Evolutionary conservation across 345 rosid genomes (phyloP), one percentile per base, ranked within the genome.

Genomic region (Lepidium africanum): DNA sequence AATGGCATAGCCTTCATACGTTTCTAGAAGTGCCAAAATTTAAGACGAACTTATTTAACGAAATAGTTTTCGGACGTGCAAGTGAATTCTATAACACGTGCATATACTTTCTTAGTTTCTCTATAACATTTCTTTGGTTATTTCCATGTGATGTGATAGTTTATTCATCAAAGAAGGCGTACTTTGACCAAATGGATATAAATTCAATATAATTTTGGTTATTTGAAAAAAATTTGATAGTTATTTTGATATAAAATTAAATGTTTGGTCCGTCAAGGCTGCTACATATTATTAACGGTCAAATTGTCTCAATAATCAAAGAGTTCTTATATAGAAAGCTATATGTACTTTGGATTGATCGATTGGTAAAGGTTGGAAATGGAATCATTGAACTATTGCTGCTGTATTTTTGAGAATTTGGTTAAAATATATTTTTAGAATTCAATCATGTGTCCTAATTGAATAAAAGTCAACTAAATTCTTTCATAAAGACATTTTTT

Each of bases 201-300:
- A 36, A 67, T 35, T 27, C 15, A 11, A 0, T 2, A 7, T 13
- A 48, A 23, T 37, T 16, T 10, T 14, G 9, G 51, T 21, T 35
- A 42, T 33, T 40, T 33, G 9, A 17, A 16, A 47, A 46, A 39
- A 6, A 48, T 9, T 17, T n/a, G 30, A 58, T 48, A 21, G n/a
- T 15, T 36, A 59, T 46, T 13, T 12, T 39, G 52, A 64, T 46
- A 59, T 50, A 9, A 25, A 16, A 43, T 8, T 37, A 19, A 53
- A 25, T 45, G 12, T 61, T 46, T 68, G 73, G 78, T 68, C 78
- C 74, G 38, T 68, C 65, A 68, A 74, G 78, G 73, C 78, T 68
- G 78, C 78, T 67, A 15, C 52, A 2, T 17, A 1, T 38, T 42
- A 23, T 55, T 54, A 68, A 27, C 74, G 70, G 69, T 74, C 78